Conservation (phyloP, 306 rosid genomes). For the Lathyrus tuberosus region DNA sequence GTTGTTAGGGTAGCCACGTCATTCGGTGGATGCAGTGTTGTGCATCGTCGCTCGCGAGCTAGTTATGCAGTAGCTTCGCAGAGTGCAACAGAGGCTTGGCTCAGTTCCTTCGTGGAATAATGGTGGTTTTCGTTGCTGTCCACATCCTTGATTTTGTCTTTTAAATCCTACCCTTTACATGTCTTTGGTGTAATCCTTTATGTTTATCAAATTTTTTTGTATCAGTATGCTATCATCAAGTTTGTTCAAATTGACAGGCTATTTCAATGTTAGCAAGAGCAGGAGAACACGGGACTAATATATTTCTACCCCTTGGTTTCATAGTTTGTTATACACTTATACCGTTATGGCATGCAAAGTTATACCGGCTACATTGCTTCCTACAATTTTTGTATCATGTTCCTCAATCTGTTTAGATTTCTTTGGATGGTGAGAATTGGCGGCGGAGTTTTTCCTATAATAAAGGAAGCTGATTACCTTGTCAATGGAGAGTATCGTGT, state of each 20-base stretch:
- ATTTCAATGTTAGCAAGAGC: constrained; percentile 19
- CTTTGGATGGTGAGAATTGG: constrained; percentile 99
- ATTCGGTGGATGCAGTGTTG: too few relatives aligned
- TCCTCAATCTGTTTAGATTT: constrained; percentile 56
- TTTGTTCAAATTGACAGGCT: constrained; percentile 27
- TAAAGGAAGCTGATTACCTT: constrained; percentile 97
- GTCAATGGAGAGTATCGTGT: constrained; percentile 98
- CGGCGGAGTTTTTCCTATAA: constrained; percentile 96
- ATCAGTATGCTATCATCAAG: constrained; percentile 11
- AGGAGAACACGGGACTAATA: constrained; percentile 6
- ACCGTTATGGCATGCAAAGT: constrained; percentile 15
- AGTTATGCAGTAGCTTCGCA: too few relatives aligned
- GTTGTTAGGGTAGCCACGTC: too few relatives aligned
- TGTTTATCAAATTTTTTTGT: not conserved
- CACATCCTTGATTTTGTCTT: not conserved
- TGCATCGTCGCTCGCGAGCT: too few relatives aligned
- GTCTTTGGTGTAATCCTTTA: not conserved
- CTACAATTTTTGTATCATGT: constrained; percentile 8
- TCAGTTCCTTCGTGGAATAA: too few relatives aligned
- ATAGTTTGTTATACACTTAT: constrained; percentile 13
- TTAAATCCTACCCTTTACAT: not conserved
- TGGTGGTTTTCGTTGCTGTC: too few relatives aligned
- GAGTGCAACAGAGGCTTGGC: too few relatives aligned
- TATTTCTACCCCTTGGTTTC: constrained; percentile 7
- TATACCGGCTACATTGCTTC: constrained; percentile 6